Conservation (phyloP, 345 rosid species). For the Tarenaya hassleriana region DNA sequence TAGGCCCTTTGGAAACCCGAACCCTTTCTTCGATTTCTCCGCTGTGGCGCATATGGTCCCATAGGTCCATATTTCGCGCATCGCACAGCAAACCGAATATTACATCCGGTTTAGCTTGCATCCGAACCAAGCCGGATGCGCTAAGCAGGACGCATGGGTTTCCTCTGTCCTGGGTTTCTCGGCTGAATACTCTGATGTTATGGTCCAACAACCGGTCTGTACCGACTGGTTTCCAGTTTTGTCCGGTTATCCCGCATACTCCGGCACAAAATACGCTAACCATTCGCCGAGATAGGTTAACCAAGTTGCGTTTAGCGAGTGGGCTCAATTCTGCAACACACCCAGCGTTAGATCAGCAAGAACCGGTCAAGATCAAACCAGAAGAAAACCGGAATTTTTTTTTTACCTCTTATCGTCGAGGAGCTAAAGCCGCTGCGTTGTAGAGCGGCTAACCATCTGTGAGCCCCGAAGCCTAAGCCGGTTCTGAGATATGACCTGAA, state of each 20-base stretch:
- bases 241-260: conserved; percentile 31
- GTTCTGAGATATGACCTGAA: conserved; percentile 26
- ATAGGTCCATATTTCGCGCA: conserved; percentile 28
- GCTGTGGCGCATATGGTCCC: conserved; percentile 33
- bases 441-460: conserved; percentile 42
- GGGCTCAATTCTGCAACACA: conserved; percentile 26
- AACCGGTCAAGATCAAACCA: neutral
- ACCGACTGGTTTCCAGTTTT: conserved; percentile 36
- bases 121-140: conserved; percentile 41
- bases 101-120: conserved; percentile 32
- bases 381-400: neutral
- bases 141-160: conserved; percentile 32
- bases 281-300: conserved; percentile 43
- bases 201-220: neutral
- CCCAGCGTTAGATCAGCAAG: neutral
- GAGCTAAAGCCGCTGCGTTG: conserved; percentile 33
- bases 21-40: conserved; percentile 31
- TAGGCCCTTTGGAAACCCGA: conserved; percentile 30
- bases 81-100: conserved; percentile 38
- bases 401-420: neutral
- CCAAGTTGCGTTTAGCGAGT: conserved; percentile 33
- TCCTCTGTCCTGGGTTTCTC: neutral
- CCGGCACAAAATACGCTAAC: conserved; percentile 40
- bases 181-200: conserved; percentile 1
- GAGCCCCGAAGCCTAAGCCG: conserved; percentile 46